These are phyloP conservation scores for Diaporthe capsici DNA, from an alignment of 2,329 filamentous ascomycete species.

Conservation along the genomic window DNA sequence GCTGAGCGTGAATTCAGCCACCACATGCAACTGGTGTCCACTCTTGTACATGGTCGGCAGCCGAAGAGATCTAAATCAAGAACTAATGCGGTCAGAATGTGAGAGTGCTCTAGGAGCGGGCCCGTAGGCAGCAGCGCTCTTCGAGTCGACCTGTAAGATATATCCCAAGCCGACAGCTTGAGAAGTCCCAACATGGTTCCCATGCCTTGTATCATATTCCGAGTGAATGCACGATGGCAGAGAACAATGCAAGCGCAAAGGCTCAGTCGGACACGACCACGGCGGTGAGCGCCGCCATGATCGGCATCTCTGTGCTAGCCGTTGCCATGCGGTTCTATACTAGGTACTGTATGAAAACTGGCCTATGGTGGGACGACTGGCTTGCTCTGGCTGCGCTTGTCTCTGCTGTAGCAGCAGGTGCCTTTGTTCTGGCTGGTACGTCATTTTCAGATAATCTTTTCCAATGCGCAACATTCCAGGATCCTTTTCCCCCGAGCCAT, in stretches of 20 bases:
- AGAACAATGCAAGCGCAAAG: not conserved
- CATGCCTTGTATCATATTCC: not conserved
- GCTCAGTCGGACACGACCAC: not conserved
- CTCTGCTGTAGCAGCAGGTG: constrained; percentile 14
- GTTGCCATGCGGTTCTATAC: constrained; percentile 31
- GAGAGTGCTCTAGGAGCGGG: not conserved
- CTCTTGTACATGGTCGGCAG: not conserved
- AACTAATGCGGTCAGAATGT: not conserved
- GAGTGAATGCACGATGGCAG: not conserved
- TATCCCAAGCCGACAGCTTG: not conserved
- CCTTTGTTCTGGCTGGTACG: constrained; percentile 37
- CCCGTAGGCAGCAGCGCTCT: not conserved
- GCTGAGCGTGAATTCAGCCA: not conserved
- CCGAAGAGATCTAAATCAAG: not conserved
- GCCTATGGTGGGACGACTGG: constrained; percentile 36
- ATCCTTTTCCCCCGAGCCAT: not conserved
- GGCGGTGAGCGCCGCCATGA: constrained; percentile 30
- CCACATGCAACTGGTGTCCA: not conserved
- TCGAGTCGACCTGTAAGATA: not conserved
- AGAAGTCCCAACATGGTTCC: no score
- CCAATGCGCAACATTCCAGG: not conserved
- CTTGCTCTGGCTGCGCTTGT: constrained; percentile 21
- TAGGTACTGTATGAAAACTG: constrained; percentile 10
- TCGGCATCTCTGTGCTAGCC: constrained; percentile 16
- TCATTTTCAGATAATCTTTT: not conserved